Conservation (phyloP, 2,329 filamentous ascomycete species). For the Aspergillus sp. region DNA sequence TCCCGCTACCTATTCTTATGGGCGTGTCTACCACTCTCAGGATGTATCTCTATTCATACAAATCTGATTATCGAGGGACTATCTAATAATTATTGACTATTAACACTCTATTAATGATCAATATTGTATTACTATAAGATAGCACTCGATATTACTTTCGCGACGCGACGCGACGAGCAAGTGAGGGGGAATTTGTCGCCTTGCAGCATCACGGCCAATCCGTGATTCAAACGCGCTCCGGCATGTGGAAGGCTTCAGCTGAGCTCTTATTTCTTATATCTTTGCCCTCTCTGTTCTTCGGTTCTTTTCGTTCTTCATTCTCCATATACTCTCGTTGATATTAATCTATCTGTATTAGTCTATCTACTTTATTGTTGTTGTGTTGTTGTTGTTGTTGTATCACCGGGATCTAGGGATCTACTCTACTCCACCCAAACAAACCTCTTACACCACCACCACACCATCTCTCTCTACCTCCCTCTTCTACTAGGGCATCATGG, state of each 20-base stretch:
- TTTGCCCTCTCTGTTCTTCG: background rate
- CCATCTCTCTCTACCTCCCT: background rate
- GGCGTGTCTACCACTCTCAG: too few species aligned
- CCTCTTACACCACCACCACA: background rate
- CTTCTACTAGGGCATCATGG: slow-evolving; percentile 22
- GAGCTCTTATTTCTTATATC: background rate
- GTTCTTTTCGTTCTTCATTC: background rate
- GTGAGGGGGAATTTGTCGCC: background rate
- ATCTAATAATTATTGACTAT: too few species aligned
- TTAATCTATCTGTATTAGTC: background rate
- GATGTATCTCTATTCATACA: too few species aligned
- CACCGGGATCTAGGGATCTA: background rate
- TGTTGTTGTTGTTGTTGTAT: too few species aligned
- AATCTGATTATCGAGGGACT: too few species aligned
- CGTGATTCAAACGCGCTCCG: background rate
- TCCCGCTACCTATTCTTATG: too few species aligned
- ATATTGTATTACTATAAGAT: background rate
- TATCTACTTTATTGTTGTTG: background rate
- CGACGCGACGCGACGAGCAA: background rate
- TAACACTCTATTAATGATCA: too few species aligned
- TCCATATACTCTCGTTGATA: background rate
- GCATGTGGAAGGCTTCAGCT: background rate
- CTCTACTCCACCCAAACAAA: background rate
- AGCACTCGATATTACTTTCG: too few species aligned
- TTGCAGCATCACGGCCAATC: background rate